Conservation (phyloP, 768 basidiomycete genomes). For the Favolaschia claudopus region DNA sequence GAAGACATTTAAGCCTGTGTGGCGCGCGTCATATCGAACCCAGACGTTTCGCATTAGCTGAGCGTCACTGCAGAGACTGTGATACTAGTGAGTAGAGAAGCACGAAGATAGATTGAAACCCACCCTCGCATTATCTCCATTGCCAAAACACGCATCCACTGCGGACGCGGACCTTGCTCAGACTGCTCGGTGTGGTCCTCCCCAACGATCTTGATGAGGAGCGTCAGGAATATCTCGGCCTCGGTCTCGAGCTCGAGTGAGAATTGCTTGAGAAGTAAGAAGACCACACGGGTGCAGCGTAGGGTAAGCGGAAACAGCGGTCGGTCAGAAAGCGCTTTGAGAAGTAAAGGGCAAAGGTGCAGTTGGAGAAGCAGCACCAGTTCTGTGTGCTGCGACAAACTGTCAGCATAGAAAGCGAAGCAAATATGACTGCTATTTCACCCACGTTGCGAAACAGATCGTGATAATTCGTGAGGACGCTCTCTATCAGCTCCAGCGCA, state of each 20-base stretch:
- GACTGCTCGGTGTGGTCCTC: conserved; percentile 52
- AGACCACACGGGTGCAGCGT: conserved; percentile 92
- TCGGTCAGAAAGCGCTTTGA: conserved; percentile 84
- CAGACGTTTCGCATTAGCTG: conserved; percentile 83
- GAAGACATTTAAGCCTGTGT: conserved; percentile 74
- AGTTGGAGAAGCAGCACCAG: conserved; percentile 86
- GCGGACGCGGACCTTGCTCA: conserved; percentile 55
- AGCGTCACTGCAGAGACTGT: conserved; percentile 79
- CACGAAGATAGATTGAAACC: conserved; percentile 6
- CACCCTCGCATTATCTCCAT: conserved; percentile 94
- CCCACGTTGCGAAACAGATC: conserved; percentile 81
- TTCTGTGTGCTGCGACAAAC: conserved; percentile 74
- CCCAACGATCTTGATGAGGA: conserved; percentile 69
- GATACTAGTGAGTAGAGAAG: background rate
- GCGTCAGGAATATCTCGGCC: conserved; percentile 84
- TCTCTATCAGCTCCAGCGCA: conserved; percentile 96
- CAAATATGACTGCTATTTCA: no score
- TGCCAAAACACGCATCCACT: conserved; percentile 90
- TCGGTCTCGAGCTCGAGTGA: conserved; percentile 81
- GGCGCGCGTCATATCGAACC: conserved; percentile 75
- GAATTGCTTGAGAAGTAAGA: conserved; percentile 92
- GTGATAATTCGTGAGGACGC: conserved; percentile 92
- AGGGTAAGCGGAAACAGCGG: conserved; percentile 88
- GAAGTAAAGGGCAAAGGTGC: conserved; percentile 88
- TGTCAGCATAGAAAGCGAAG: background rate